A percentile compares a stretch with the other conserved stretches of the same genome.
Evolutionary conservation across 1,139 yeast genomes (phyloP).

Genomic region (Suzukiozyma palmioleophila): DNA sequence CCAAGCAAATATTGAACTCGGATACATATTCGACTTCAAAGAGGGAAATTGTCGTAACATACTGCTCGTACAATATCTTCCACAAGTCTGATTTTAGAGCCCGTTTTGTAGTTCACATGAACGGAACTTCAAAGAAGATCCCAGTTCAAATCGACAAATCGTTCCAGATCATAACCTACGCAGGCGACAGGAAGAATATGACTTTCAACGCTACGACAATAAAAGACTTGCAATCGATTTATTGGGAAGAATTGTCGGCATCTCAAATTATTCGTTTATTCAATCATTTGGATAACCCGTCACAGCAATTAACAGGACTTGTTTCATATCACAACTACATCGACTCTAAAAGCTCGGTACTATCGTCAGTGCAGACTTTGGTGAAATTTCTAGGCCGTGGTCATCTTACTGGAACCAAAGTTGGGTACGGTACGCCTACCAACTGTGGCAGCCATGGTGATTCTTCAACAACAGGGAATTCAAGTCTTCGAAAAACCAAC

Average conservation of each 20-base stretch:
- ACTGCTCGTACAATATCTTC: constrained; percentile 48
- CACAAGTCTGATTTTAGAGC: constrained; percentile 44
- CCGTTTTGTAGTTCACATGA: constrained; percentile 25
- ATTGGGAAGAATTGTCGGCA: constrained; percentile 37
- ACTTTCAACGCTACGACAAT: constrained; percentile 17
- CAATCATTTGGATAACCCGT: constrained; percentile 30
- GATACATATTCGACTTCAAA: constrained; percentile 15
- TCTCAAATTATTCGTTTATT: constrained; percentile 32
- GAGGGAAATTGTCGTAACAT: constrained; percentile 40
- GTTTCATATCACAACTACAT: constrained; percentile 25
- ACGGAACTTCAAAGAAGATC: constrained; percentile 16
- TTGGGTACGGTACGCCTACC: constrained; percentile 25
- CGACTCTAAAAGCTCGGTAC: constrained; percentile 14
- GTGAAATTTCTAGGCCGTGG: constrained; percentile 26
- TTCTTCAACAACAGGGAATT: constrained; percentile 4
- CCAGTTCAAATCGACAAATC: constrained; percentile 26
- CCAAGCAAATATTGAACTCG: constrained; percentile 7
- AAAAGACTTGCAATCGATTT: constrained; percentile 14
- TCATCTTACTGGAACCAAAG: constrained; percentile 21
- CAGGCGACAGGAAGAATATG: constrained; percentile 15
- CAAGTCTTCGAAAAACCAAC: constrained; percentile 17
- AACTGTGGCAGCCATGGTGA: constrained; percentile 28
- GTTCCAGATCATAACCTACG: constrained; percentile 24
- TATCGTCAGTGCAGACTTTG: constrained; percentile 15
- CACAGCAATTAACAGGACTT: constrained; percentile 30